Evolutionary conservation across 1,139 yeast genomes (phyloP).

Genomic region (Protomyces pachydermus): DNA sequence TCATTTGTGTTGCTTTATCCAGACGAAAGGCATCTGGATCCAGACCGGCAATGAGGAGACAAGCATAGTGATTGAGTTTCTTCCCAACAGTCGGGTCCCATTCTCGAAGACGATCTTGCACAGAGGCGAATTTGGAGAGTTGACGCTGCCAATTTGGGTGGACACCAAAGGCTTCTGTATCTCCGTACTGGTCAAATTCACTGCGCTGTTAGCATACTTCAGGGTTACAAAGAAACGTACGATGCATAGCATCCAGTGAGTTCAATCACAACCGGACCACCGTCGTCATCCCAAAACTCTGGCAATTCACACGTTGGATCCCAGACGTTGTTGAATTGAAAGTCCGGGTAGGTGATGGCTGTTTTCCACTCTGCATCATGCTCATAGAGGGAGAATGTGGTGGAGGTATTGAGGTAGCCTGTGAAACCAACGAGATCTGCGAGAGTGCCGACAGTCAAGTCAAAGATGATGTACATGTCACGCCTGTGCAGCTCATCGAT

Average conservation of each 20-base stretch:
- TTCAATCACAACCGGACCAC: slow-evolving; percentile 24
- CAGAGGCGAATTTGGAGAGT: slow-evolving; percentile 29
- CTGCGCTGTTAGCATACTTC: not conserved
- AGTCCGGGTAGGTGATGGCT: slow-evolving; percentile 20
- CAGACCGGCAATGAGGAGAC: slow-evolving; percentile 27
- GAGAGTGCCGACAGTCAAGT: slow-evolving; percentile 28
- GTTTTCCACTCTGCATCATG: slow-evolving; percentile 29
- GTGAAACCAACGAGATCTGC: slow-evolving; percentile 29
- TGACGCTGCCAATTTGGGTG: slow-evolving; percentile 30
- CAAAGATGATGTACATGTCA: slow-evolving; percentile 28
- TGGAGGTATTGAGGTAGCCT: slow-evolving; percentile 26
- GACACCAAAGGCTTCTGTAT: slow-evolving; percentile 29
- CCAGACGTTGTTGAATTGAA: slow-evolving; percentile 25
- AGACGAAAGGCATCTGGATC: slow-evolving; percentile 31
- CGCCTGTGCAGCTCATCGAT: slow-evolving; percentile 26
- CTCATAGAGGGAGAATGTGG: slow-evolving; percentile 27
- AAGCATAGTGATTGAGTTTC: slow-evolving; percentile 27
- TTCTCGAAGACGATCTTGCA: slow-evolving; percentile 30
- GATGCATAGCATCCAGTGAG: slow-evolving; percentile 27
- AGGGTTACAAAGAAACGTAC: not conserved
- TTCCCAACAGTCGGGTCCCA: slow-evolving; percentile 27
- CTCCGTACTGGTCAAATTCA: slow-evolving; percentile 30
- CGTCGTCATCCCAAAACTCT: slow-evolving; percentile 29
- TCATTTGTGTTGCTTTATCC: slow-evolving; percentile 30
- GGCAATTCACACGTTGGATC: slow-evolving; percentile 25